Conservation (phyloP, 371 early-diverging fungal genomes). For the Syncephalis plumigaleata region DNA sequence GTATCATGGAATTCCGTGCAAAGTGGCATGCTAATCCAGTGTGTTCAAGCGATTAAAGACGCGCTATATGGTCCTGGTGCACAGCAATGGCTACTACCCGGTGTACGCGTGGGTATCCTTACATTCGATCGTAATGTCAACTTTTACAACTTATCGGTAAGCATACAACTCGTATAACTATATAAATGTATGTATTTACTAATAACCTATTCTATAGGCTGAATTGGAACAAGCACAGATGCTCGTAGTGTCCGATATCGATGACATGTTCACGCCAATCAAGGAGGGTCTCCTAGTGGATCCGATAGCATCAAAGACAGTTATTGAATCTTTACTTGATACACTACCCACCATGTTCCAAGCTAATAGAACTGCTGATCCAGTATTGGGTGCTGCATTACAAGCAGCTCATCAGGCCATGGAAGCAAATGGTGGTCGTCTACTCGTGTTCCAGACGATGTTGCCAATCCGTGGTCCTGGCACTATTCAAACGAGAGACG, state of each 20-base stretch:
- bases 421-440: conserved; percentile 69
- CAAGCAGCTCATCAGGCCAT: conserved; percentile 58
- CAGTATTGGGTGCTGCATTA: conserved; percentile 72
- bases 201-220: conserved; percentile 18
- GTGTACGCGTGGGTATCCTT: conserved; percentile 62
- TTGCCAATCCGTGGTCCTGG: conserved; percentile 82
- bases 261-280: conserved; percentile 86
- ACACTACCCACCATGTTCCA: conserved; percentile 64
- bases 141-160: conserved; percentile 81
- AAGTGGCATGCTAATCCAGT: conserved; percentile 54
- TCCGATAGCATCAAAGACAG: conserved; percentile 23
- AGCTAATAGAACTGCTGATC: conserved; percentile 44
- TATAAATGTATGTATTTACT: not conserved
- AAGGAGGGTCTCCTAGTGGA: conserved; percentile 74
- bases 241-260: conserved; percentile 86
- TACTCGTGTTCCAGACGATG: conserved; percentile 62
- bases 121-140: conserved; percentile 87
- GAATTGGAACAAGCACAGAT: conserved; percentile 72
- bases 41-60: conserved; percentile 40
- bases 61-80: conserved; percentile 40
- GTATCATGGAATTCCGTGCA: conserved; percentile 71
- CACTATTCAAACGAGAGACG: conserved; percentile 65
- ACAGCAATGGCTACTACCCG: conserved; percentile 21
- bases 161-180: conserved; percentile 3
- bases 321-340: conserved; percentile 68